Evolutionary conservation across 192 early-diverging fungal species (phyloP).

Genomic region (Coemansia asiatica): DNA sequence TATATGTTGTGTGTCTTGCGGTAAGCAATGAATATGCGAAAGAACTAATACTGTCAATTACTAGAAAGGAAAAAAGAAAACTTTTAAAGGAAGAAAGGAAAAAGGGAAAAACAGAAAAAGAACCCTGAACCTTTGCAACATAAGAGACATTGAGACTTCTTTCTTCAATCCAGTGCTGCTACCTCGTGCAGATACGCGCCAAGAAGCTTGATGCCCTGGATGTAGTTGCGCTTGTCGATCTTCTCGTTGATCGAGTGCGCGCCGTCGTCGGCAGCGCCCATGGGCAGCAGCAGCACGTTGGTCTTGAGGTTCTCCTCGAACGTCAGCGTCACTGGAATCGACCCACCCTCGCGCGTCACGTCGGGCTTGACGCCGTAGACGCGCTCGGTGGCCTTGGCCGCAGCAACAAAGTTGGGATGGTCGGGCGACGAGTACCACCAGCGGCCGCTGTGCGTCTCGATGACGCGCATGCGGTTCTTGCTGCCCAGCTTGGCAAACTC

Average conservation of each 20-base stretch:
- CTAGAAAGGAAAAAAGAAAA: not conserved
- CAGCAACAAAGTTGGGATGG: slow-evolving; percentile 94
- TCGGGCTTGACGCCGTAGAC: slow-evolving; percentile 94
- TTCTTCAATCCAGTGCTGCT: slow-evolving; percentile 55
- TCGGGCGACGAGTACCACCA: slow-evolving; percentile 89
- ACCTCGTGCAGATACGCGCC: slow-evolving; percentile 90
- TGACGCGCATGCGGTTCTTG: slow-evolving; percentile 81
- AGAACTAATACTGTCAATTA: too few relatives aligned
- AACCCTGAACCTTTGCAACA: not conserved
- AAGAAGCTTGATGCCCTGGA: slow-evolving; percentile 92
- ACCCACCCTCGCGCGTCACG: slow-evolving; percentile 95
- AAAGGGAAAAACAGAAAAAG: not conserved
- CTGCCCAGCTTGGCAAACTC: slow-evolving; percentile 88
- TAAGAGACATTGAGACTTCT: not conserved
- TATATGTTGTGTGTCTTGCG: too few relatives aligned
- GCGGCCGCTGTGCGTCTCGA: slow-evolving; percentile 81
- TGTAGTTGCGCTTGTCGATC: slow-evolving; percentile 88
- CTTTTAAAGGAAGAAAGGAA: not conserved
- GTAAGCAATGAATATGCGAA: not conserved
- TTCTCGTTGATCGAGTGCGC: slow-evolving; percentile 99
- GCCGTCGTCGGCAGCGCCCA: slow-evolving; percentile 92
- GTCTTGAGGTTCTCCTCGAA: slow-evolving; percentile 94
- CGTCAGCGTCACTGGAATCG: slow-evolving; percentile 95
- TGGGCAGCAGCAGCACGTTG: slow-evolving; percentile 91
- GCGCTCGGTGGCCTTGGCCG: slow-evolving; percentile 83